A percentile compares a stretch with the other conserved stretches of the same genome.
These are phyloP conservation scores for Nicotiana tomentosiformis DNA, from an alignment of 257 asterid genomes.

Conservation along the genomic window DNA sequence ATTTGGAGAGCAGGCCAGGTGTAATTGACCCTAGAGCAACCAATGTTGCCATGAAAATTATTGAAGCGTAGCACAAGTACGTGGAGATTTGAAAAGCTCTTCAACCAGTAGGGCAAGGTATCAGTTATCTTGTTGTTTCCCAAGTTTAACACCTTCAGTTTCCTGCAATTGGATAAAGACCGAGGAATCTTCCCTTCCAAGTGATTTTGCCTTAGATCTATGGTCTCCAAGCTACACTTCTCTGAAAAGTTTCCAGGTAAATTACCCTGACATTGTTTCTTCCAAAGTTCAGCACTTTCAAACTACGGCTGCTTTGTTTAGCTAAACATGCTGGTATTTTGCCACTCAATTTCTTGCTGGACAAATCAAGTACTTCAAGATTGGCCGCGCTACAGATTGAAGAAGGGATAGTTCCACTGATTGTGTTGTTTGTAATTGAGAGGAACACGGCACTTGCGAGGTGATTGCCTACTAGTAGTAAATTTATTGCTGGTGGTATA, in stretches of 20 bases:
- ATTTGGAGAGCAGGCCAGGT: constrained; percentile 65
- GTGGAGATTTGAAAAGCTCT: constrained; percentile 28
- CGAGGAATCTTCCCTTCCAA: constrained; percentile 32
- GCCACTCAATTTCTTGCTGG: constrained; percentile 37
- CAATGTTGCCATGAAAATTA: constrained; percentile 36
- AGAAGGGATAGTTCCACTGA: constrained; percentile 39
- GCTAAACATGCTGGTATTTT: constrained; percentile 42
- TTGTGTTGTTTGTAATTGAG: constrained; percentile 35
- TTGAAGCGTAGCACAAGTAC: constrained; percentile 53
- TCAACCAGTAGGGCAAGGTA: constrained; percentile 21
- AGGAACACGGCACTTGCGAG: constrained; percentile 14
- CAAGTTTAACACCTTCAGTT: constrained; percentile 26
- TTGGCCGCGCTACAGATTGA: constrained; percentile 43
- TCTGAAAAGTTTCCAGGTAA: constrained; percentile 29
- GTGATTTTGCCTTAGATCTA: constrained; percentile 37
- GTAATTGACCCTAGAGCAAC: constrained; percentile 15
- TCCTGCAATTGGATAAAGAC: constrained; percentile 36
- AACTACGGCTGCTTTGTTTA: not conserved
- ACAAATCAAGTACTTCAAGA: constrained; percentile 41
- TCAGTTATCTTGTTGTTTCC: constrained; percentile 28
- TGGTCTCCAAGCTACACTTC: constrained; percentile 26
- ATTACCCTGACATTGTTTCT: constrained; percentile 35
- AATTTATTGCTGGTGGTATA: constrained; percentile 25
- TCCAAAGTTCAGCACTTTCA: constrained; percentile 30
- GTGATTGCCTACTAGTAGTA: constrained; percentile 13